Percentiles rank a stretch among this genome's conserved stretches.
phyloP scores from a whole-genome alignment of 75 land plant genomes.

The Pinus tabuliformis region DNA sequence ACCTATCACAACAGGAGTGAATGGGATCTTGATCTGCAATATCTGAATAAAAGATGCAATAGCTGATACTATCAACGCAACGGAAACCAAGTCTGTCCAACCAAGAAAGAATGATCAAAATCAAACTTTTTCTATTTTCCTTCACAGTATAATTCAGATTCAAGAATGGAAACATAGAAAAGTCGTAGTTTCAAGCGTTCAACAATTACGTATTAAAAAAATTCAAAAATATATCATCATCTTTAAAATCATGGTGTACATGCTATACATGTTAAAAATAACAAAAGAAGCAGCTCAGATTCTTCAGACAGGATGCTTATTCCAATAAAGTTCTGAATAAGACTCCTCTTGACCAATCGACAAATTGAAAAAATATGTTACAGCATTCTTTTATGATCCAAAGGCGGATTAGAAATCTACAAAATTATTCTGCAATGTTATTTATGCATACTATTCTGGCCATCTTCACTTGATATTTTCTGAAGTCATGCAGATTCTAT shows the following conservation, averaged over 20 bases:
- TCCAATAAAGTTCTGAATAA: neutral
- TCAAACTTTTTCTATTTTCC: conserved; percentile 2
- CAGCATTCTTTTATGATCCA: neutral
- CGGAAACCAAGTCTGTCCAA: conserved; percentile 35
- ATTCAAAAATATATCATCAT: neutral
- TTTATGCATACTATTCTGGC: neutral
- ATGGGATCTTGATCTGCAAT: conserved; percentile 29
- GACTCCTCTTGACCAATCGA: neutral
- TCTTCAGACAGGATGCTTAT: neutral
- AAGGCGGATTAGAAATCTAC: neutral
- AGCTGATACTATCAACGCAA: conserved; percentile 28
- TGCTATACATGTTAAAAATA: neutral
- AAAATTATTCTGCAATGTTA: neutral
- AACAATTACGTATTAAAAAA: neutral
- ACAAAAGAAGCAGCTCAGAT: neutral
- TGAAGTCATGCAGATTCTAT: neutral
- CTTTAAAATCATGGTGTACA: neutral
- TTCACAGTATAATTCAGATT: neutral
- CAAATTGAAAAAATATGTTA: neutral
- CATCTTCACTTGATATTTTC: neutral
- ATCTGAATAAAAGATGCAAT: conserved; percentile 35
- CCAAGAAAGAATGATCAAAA: neutral
- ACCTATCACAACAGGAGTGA: conserved; percentile 25
- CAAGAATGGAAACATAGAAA: neutral
- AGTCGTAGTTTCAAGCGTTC: neutral